Conservation (phyloP, 805 yeast genomes). For the Starmerella floris region DNA sequence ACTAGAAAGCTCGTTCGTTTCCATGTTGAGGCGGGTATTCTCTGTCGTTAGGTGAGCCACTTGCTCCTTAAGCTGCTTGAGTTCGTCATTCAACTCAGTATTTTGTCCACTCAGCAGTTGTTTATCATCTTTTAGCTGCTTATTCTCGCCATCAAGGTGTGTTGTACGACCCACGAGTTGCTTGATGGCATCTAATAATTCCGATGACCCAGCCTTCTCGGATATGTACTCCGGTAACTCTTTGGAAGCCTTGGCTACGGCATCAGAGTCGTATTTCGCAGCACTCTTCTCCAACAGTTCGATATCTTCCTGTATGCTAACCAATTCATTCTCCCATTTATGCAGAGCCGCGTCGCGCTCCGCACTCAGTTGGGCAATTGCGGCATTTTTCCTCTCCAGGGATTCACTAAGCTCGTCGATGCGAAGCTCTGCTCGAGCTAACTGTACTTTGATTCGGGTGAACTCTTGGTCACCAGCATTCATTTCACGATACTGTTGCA, state of each 20-base stretch:
- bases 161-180: neutral
- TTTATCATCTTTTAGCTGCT: neutral
- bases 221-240: constrained; percentile 8
- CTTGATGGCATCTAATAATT: constrained; percentile 5
- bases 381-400: constrained; percentile 11
- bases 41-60: neutral
- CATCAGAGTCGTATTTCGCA: neutral
- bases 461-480: constrained; percentile 9
- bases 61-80: neutral
- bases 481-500: constrained; percentile 13
- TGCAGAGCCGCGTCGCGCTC: constrained; percentile 7
- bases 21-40: neutral
- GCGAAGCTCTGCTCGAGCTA: constrained; percentile 10
- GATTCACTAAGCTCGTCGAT: constrained; percentile 15
- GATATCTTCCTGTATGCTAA: constrained; percentile 8
- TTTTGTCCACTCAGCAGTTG: neutral
- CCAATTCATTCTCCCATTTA: neutral
- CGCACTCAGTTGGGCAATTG: constrained; percentile 4
- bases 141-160: neutral
- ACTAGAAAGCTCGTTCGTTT: neutral
- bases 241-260: constrained; percentile 1
- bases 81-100: neutral
- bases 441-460: constrained; percentile 2
- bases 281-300: constrained; percentile 7
- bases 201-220: neutral